Conservation (phyloP, 2,329 filamentous ascomycete genomes). For the Pseudogymnoascus sp. region DNA sequence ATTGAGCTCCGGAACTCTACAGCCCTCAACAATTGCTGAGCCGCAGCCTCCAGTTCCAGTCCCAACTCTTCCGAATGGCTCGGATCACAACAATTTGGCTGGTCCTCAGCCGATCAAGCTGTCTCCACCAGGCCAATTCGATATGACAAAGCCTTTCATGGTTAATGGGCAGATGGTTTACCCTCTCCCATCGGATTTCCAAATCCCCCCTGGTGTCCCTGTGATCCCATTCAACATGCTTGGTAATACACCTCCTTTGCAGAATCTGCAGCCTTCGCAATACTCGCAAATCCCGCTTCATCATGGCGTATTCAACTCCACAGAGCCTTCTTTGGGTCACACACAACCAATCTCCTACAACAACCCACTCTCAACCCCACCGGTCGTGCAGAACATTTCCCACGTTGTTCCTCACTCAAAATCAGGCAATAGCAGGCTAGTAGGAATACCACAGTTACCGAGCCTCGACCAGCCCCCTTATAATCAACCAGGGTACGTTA, state of each 20-base stretch:
- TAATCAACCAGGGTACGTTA: constrained; percentile 11
- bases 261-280: constrained; percentile 13
- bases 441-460: not conserved
- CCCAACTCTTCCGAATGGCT: not conserved
- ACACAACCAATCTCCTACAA: not conserved
- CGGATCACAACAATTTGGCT: not conserved
- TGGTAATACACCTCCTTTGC: constrained; percentile 19
- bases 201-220: constrained; percentile 20
- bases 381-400: not conserved
- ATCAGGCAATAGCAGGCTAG: not conserved
- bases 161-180: constrained; percentile 25
- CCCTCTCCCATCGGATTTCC: constrained; percentile 23
- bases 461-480: not conserved
- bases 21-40: not conserved
- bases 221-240: constrained; percentile 24
- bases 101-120: constrained; percentile 25
- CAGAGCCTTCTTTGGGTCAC: not conserved
- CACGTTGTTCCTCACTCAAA: not conserved
- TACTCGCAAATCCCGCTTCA: constrained; percentile 11
- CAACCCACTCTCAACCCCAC: not conserved
- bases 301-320: not conserved
- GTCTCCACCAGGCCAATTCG: constrained; percentile 29
- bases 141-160: constrained; percentile 28
- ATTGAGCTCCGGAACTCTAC: not conserved
- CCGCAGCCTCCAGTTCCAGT: not conserved